Base-by-base conservation (phyloP, 2,329 filamentous ascomycete species). In the Trichoderma sp. region DNA sequence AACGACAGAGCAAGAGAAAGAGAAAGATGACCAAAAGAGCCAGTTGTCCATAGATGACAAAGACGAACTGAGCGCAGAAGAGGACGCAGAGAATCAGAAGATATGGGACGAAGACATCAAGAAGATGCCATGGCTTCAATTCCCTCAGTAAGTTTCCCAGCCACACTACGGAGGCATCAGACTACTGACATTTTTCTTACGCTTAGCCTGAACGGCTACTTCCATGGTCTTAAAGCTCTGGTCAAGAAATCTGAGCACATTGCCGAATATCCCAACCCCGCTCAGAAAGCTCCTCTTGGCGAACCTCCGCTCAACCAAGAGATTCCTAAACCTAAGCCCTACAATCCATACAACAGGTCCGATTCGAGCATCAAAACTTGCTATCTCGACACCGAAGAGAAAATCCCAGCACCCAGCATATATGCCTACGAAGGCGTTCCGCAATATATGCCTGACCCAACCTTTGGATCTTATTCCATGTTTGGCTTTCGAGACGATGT, bases 401-500 rank as follows among this genome's bases (percentile, higher is more conserved):
- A 81, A 34, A 77, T 89, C 3, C 86, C 76, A 0, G 83, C 84
- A 0, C 90, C 90, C 0, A 86, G 90, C 71, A 79, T 91, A 30
- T 91, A 87, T 75, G 90, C 88, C 1, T 93, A 91, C 73, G 81
- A 85, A 2, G 91, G 92, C 10, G 82, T 96, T 7, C 89, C 91
- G 1, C 86, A 90, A 73, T 91, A 92, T 14, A 92, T 94, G 79
- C 92, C 94, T 0, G 89, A 94, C 61, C 88, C 92, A 3, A 86
- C 90, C 1, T 86, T 96, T 73, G 94, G 94, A 4, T 94, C 91
- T 0, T 90, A 96, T 76, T 84, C 88, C 16, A 77, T 93, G 56
- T 81, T 97, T 5, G 93, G 92, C 0, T 79, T 97, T 51, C 84
- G 89, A 26, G 86, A 93, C 70, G 90, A 96, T 74, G 83, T 96